These are phyloP conservation scores for Parsonsia alboflavescens DNA, from an alignment of 257 asterid species.

Conservation along the genomic window DNA sequence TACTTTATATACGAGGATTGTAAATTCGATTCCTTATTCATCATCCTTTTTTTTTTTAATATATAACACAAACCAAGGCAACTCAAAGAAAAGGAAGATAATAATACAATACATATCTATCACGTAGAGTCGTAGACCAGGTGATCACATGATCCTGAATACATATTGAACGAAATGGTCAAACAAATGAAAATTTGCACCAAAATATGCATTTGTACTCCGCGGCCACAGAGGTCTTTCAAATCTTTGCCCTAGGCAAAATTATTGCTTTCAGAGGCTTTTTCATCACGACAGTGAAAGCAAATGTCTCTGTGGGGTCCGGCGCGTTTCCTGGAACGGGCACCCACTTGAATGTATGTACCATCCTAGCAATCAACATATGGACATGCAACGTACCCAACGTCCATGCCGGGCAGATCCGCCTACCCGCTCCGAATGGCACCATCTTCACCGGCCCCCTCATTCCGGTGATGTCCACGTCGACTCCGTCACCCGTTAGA, in stretches of 20 bases:
- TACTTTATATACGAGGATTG: no score
- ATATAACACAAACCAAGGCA: no score
- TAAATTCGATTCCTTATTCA: no score
- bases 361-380: slow-evolving; percentile 69
- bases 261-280: slow-evolving; percentile 77
- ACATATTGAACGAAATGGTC: no score
- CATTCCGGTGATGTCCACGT: slow-evolving; percentile 84
- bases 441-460: slow-evolving; percentile 69
- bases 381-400: slow-evolving; percentile 69
- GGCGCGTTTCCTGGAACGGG: slow-evolving; percentile 47
- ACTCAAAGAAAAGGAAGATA: no score
- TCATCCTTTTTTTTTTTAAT: no score
- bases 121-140: no score
- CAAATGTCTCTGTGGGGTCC: slow-evolving; percentile 83
- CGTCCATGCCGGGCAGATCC: slow-evolving; percentile 96
- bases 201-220: no score
- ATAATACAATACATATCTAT: no score
- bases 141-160: no score
- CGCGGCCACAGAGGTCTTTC: slow-evolving; percentile 2
- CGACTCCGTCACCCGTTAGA: slow-evolving; percentile 70
- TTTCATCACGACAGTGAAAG: slow-evolving; percentile 89
- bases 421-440: slow-evolving; percentile 91
- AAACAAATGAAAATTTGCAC: no score
- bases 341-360: slow-evolving; percentile 78
- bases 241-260: slow-evolving; percentile 57